Evolutionary conservation across 1,284 basidiomycete genomes (phyloP).

Genomic region (Ustilago cynodontis): DNA sequence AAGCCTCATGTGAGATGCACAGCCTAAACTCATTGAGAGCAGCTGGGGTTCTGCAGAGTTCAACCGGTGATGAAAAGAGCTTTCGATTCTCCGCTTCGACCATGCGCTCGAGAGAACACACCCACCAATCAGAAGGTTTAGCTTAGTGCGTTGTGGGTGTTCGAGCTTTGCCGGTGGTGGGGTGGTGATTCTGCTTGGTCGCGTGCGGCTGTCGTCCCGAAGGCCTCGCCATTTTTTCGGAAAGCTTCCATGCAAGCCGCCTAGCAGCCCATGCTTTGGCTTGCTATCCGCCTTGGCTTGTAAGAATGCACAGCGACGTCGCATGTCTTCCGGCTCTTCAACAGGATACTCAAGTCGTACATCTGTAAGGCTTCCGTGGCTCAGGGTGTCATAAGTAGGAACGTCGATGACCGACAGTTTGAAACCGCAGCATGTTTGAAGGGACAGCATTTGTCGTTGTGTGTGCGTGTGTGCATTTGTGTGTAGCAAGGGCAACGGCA

Average conservation of each 20-base stretch:
- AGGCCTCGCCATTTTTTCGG: neutral
- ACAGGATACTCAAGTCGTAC: no score
- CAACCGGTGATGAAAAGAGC: neutral
- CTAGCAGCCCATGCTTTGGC: no score
- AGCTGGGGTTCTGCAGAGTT: no score
- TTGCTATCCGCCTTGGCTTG: no score
- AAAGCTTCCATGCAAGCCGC: slow-evolving; percentile 1
- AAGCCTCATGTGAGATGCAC: no score
- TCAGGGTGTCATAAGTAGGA: neutral
- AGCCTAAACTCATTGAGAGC: no score
- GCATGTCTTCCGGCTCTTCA: no score
- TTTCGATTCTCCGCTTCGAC: neutral
- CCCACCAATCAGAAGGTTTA: neutral
- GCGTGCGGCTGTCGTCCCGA: neutral
- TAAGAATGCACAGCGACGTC: no score
- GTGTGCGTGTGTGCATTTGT: neutral
- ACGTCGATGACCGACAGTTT: slow-evolving; percentile 1
- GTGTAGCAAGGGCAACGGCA: neutral
- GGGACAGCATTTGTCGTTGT: neutral
- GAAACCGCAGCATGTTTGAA: neutral
- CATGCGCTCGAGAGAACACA: neutral
- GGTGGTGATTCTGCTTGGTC: neutral
- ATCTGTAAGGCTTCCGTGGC: no score
- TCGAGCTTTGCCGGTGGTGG: neutral
- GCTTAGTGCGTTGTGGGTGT: no score